Evolutionary conservation across 495 filamentous ascomycete species (phyloP).

Genomic region (Daldinia vernicosa): DNA sequence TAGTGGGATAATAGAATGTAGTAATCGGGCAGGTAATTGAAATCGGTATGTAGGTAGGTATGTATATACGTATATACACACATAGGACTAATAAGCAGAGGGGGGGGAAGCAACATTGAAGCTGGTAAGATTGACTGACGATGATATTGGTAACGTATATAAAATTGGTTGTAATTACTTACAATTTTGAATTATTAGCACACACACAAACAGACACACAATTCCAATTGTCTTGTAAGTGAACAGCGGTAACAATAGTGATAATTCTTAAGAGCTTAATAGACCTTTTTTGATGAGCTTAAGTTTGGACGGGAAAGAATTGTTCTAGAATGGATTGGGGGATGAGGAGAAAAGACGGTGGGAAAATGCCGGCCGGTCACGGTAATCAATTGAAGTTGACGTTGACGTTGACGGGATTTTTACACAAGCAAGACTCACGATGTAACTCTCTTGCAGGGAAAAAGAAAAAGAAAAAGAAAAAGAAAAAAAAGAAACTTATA

Average conservation of each 20-base stretch:
- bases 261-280: background rate
- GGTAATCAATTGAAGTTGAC: constrained; percentile 17
- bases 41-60: constrained; percentile 12
- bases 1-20: constrained; percentile 16
- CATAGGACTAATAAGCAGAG: constrained; percentile 3
- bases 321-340: constrained; percentile 19
- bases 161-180: background rate
- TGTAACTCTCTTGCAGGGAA: constrained; percentile 8
- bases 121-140: background rate
- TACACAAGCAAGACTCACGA: constrained; percentile 10
- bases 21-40: constrained; percentile 26
- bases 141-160: background rate
- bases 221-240: background rate
- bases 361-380: constrained; percentile 19
- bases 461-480: constrained; percentile 5
- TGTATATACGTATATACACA: constrained; percentile 9
- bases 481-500: constrained; percentile 2
- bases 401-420: constrained; percentile 18
- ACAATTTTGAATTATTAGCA: background rate
- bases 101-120: background rate
- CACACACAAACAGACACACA: background rate
- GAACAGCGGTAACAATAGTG: constrained; percentile 4
- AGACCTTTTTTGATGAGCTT: background rate
- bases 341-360: constrained; percentile 9
- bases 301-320: constrained; percentile 14